These are phyloP conservation scores for Colletotrichum sp. DNA, from an alignment of 2,329 filamentous ascomycete genomes.

Conservation along the genomic window DNA sequence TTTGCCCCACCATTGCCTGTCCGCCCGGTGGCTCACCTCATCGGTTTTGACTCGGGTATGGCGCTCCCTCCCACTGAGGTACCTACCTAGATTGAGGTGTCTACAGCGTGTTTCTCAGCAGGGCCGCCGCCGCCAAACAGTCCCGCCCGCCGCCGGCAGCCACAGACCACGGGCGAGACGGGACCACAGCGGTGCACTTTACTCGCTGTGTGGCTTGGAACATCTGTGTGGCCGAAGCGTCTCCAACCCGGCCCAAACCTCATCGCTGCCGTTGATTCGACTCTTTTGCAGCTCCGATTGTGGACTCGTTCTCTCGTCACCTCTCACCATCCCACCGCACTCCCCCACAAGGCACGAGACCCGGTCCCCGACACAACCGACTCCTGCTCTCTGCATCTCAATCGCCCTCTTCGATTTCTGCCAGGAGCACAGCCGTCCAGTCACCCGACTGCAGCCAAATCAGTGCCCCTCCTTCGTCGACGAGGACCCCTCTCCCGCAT, in stretches of 20 bases:
- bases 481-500: conserved; percentile 6
- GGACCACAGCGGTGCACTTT: not conserved
- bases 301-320: conserved; percentile 7
- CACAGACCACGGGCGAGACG: not conserved
- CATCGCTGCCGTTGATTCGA: not conserved
- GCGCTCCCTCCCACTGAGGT: not conserved
- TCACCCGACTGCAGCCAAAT: conserved; percentile 3
- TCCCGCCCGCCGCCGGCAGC: not conserved
- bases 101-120: not conserved
- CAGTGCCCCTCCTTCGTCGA: conserved; percentile 7
- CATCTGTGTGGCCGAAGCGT: conserved; percentile 11
- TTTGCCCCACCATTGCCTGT: not conserved
- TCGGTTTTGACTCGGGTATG: not conserved
- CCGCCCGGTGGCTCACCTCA: not conserved
- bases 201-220: conserved; percentile 4
- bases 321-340: conserved; percentile 7
- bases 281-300: conserved; percentile 14
- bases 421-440: not conserved
- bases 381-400: not conserved
- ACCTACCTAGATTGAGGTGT: not conserved
- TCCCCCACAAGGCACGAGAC: conserved; percentile 14
- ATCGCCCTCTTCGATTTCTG: not conserved
- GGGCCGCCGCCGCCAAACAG: not conserved
- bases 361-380: conserved; percentile 16
- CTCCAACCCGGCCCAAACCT: not conserved